Evolutionary conservation across 208 protist genomes (phyloP), one percentile per base, ranked within the genome.

Genomic region (Leishmania amazonensis): DNA sequence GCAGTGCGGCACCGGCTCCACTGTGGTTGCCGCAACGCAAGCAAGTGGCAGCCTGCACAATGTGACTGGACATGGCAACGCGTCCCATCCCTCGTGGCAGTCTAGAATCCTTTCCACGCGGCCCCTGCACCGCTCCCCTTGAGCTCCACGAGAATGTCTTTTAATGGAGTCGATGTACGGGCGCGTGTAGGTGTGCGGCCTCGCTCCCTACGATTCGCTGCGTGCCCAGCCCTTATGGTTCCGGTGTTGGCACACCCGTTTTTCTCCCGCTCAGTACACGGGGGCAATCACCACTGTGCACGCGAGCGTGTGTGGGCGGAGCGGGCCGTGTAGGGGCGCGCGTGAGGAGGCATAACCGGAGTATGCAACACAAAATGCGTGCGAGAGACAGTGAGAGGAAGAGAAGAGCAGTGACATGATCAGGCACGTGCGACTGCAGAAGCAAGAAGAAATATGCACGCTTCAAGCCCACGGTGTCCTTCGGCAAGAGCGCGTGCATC

Each of bases 1-100:
- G 86, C 77, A 96, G 76, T 67, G 91, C 78, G 28, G 40, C 77
- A 28, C 91, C 90, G 13, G 87, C 89, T 6, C 79, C 89, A 51
- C 35, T 58, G 84, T 96, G 93, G 45, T 94, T 87, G 75, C 93
- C 93, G 42, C 81, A 67, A 40, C 87, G 86, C 54, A 96, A 68
- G 62, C 62, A 95, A 54, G 84, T 81, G 13, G 89, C 93, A 3
- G 89, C 91, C 53, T 83, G 76, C 35, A 79, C 77, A 31, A 96
- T 86, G 53, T 81, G 72, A 21, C 53, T 65, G 31, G 54, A 15
- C 73, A 77, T 77, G n/a, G n/a, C 3, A 17, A 24, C 28, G 40
- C 8, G 45, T 45, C 31, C 24, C 45, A 51, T 74, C 42, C 4
- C 38, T 74, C 21, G 40, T 28, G 45, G 70, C 62, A 8, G 31